Percentiles rank a stretch among this genome's conserved stretches.
Evolutionary conservation across 768 basidiomycete genomes (phyloP).

Genomic region (Amanita molliuscula): DNA sequence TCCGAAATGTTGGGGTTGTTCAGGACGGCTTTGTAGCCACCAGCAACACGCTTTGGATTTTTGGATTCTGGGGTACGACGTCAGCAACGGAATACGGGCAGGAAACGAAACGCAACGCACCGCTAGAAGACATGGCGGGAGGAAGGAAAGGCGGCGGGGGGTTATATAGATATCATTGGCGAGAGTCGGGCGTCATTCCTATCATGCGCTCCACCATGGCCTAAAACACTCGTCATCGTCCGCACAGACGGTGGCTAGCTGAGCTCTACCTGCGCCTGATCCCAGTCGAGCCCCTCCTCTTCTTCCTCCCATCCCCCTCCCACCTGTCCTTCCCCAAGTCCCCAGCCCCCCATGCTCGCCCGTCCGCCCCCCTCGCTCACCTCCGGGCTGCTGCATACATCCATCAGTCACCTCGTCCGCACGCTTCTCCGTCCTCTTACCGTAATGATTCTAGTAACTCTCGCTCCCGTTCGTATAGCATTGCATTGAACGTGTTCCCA

Average conservation of each 20-base stretch:
- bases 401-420: slow-evolving; percentile 1
- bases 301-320: slow-evolving; percentile 48
- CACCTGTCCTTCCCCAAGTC: slow-evolving; percentile 51
- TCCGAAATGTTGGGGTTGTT: slow-evolving; percentile 48
- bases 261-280: slow-evolving; percentile 50
- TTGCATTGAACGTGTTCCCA: slow-evolving; percentile 22
- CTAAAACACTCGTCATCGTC: slow-evolving; percentile 15
- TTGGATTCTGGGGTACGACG: slow-evolving; percentile 6
- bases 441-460: slow-evolving; percentile 46
- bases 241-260: background rate
- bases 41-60: slow-evolving; percentile 18
- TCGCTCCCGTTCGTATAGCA: slow-evolving; percentile 35
- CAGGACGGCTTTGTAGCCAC: slow-evolving; percentile 48
- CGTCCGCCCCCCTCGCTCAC: slow-evolving; percentile 26
- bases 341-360: slow-evolving; percentile 61
- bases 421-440: slow-evolving; percentile 17
- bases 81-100: background rate
- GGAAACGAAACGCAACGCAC: background rate
- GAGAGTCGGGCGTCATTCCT: slow-evolving; percentile 28
- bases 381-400: slow-evolving; percentile 41
- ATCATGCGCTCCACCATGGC: slow-evolving; percentile 51
- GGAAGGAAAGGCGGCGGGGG: background rate
- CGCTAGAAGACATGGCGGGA: background rate
- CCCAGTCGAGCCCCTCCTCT: slow-evolving; percentile 56
- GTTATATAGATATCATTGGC: background rate